phyloP scores from a whole-genome alignment of 352 stramenopile genomes.

The Globisporangium alternatum region DNA sequence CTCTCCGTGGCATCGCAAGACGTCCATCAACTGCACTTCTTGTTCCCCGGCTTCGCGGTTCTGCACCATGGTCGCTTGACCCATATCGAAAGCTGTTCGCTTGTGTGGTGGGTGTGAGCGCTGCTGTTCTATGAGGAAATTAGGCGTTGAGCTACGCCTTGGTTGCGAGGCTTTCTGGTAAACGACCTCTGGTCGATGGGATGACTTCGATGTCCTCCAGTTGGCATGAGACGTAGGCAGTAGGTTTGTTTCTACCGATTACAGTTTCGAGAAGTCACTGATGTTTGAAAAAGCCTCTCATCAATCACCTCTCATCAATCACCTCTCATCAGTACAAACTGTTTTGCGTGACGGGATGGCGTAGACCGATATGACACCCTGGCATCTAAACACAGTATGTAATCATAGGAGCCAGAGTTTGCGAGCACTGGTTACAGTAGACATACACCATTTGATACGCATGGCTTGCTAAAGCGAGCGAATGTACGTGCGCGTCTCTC shows the following conservation, averaged over 20 bases:
- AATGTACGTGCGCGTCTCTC: no score
- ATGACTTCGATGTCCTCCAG: background rate
- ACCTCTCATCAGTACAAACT: no score
- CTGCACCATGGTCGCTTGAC: background rate
- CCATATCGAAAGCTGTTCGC: background rate
- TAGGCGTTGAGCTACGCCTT: no score
- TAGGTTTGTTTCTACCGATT: background rate
- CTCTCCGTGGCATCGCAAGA: background rate
- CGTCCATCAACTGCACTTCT: background rate
- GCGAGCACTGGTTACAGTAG: no score
- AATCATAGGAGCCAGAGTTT: no score
- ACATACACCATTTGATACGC: no score
- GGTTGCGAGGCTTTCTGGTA: background rate
- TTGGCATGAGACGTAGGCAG: background rate
- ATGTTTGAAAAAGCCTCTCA: no score
- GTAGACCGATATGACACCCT: no score
- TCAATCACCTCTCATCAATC: no score
- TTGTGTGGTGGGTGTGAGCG: background rate
- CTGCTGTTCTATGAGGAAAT: background rate
- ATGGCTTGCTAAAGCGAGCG: no score
- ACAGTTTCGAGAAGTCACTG: background rate
- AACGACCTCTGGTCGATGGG: background rate
- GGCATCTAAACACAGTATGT: no score
- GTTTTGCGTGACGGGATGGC: no score
- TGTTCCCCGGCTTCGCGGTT: background rate